Conservation (phyloP, 2,329 filamentous ascomycete genomes). For the Aspergillus chevalieri region DNA sequence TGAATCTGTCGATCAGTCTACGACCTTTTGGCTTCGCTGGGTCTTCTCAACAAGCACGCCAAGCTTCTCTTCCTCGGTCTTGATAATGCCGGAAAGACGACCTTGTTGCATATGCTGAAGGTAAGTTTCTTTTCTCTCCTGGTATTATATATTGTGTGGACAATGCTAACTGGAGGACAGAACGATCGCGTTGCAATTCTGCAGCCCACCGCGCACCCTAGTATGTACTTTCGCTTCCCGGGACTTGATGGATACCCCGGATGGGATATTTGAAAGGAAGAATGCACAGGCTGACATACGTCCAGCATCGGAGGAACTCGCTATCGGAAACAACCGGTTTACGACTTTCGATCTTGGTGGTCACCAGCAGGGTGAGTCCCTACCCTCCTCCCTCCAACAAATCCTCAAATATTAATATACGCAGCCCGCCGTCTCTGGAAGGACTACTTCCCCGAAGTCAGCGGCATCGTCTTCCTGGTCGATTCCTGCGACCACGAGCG, state of each 20-base stretch:
- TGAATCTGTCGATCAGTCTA: conserved; percentile 56
- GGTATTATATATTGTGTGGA: too few relatives aligned
- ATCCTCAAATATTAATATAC: conserved; percentile 2
- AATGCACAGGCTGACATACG: conserved; percentile 6
- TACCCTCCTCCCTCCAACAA: neutral
- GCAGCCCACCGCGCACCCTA: conserved; percentile 85
- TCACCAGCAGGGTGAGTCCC: conserved; percentile 71
- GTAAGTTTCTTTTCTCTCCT: conserved; percentile 43
- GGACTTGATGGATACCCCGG: neutral
- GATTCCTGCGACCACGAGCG: conserved; percentile 97
- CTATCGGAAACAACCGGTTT: conserved; percentile 88
- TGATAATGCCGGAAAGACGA: conserved; percentile 93
- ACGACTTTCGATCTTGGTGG: conserved; percentile 91
- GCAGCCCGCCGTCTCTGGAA: conserved; percentile 83
- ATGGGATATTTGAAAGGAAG: neutral
- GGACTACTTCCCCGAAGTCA: conserved; percentile 94
- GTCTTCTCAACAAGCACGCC: conserved; percentile 89
- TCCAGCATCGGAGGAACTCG: conserved; percentile 79
- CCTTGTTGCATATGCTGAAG: conserved; percentile 92
- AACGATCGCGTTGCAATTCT: conserved; percentile 90
- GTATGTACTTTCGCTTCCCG: conserved; percentile 46
- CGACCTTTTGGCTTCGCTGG: conserved; percentile 80
- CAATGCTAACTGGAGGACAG: conserved; percentile 38
- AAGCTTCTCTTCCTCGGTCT: conserved; percentile 91
- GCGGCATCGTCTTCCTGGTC: conserved; percentile 94